Evolutionary conservation across 306 rosid species (phyloP), one percentile per base, ranked within the genome.

Genomic region (Rubus idaeus): DNA sequence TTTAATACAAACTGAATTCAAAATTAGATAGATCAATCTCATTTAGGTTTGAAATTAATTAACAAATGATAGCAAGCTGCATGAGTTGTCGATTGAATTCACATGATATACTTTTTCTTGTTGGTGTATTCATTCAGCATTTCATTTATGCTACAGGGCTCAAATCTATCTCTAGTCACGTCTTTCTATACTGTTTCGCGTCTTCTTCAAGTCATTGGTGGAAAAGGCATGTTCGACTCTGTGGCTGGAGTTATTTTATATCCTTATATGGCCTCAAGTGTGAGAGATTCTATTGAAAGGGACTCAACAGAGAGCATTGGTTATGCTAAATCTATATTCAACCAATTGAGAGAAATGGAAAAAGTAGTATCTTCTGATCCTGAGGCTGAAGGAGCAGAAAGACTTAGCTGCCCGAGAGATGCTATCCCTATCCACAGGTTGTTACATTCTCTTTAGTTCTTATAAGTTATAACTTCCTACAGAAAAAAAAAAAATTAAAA

Each of bases 161-260:
- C 81, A 81, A 84, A 86, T 74, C 79, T 93, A 47, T 90, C 97
- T 49, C 79, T 88, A 53, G 80, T 84, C 76, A 82, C 84, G 14
- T 85, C 93, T 60, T 71, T 93, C 77, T 90, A 89, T 77, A 76
- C 90, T 37, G 68, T 90, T 71, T 88, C 91, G 55, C 76, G 83
- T 74, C 89, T 93, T 83, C 88, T 93, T 85, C 97, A 90, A 88
- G 94, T 93, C 75, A 77, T 93, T 46, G 93, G 90, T 71, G 96
- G 94, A 79, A 86, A 77, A 84, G 73, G 79, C 71, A 58, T 85
- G 76, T 72, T 84, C 52, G 82, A 90, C 60, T 80, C 83, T 66
- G 97, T 90, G 64, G 91, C 90, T 7, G 88, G 80, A 63, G 87
- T 75, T 47, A 78, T 90, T 72, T 46, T 89, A 69, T 81, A 84